A percentile compares a stretch with the other conserved stretches of the same genome.
These are phyloP conservation scores for Metarhizium rileyi DNA, from an alignment of 2,329 filamentous ascomycete species.

Conservation along the genomic window DNA sequence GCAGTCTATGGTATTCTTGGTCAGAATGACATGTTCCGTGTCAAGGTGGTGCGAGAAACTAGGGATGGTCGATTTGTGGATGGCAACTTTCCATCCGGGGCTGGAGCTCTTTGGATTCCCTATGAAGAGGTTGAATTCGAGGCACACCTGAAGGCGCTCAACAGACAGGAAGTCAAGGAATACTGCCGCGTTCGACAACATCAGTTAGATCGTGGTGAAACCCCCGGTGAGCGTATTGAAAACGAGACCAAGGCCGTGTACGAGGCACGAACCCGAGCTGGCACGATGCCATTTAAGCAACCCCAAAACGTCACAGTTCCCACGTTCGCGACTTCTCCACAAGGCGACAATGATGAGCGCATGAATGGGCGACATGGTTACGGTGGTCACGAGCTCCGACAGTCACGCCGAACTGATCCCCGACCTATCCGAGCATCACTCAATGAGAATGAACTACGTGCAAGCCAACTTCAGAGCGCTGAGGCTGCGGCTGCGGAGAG, in stretches of 20 bases:
- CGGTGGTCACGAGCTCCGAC: conserved; percentile 30
- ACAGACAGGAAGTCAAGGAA: conserved; percentile 49
- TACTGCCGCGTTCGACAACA: conserved; percentile 52
- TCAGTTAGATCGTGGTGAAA: conserved; percentile 46
- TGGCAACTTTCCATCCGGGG: conserved; percentile 50
- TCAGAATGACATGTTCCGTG: conserved; percentile 54
- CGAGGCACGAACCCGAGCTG: conserved; percentile 38
- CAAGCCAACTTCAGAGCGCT: conserved; percentile 15
- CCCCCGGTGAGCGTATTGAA: conserved; percentile 31
- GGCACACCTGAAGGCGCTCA: conserved; percentile 40
- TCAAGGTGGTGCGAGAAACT: conserved; percentile 51
- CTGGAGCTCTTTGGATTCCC: conserved; percentile 52
- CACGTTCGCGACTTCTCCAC: conserved; percentile 15
- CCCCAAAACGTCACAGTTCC: conserved; percentile 10
- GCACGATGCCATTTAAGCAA: conserved; percentile 19
- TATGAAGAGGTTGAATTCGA: conserved; percentile 54
- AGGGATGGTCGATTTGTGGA: conserved; percentile 48
- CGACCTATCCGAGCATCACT: conserved; percentile 19
- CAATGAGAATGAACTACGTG: conserved; percentile 12
- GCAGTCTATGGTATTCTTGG: conserved; percentile 54
- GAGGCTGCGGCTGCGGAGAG: conserved; percentile 33
- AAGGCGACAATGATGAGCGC: conserved; percentile 8
- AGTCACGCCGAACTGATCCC: conserved; percentile 31
- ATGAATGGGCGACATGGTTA: conserved; percentile 12
- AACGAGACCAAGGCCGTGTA: conserved; percentile 44